Conservation (phyloP, 1,284 basidiomycete genomes). For the Heterobasidion occidentale region DNA sequence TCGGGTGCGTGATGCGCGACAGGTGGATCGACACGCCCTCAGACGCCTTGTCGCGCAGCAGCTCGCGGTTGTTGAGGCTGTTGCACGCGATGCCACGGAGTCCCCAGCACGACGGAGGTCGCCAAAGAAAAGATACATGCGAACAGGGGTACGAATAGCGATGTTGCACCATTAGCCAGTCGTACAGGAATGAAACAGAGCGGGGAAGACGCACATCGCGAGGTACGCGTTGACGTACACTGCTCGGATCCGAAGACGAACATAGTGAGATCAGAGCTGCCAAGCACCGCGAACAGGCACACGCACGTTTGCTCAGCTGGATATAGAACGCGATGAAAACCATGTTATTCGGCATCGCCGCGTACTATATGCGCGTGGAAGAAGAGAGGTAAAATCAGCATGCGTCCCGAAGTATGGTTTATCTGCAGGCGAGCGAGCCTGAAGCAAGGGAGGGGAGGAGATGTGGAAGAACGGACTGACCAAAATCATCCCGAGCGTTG, state of each 20-base stretch:
- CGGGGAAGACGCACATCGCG: conserved; percentile 22
- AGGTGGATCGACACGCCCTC: conserved; percentile 33
- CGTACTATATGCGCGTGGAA: conserved; percentile 21
- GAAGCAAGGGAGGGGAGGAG: too few relatives aligned
- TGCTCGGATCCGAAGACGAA: conserved; percentile 9
- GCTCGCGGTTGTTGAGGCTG: conserved; percentile 35
- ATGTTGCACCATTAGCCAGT: neutral
- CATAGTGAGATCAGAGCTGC: neutral
- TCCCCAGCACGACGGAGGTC: neutral
- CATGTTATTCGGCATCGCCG: conserved; percentile 39
- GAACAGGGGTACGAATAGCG: neutral
- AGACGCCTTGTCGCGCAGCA: conserved; percentile 25
- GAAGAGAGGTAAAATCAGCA: neutral
- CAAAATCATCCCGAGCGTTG: conserved; percentile 33
- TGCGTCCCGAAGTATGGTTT: neutral
- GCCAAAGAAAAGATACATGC: too few relatives aligned
- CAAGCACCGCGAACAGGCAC: neutral
- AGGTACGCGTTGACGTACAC: conserved; percentile 49
- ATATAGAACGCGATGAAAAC: conserved; percentile 46
- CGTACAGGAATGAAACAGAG: neutral
- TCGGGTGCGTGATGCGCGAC: conserved; percentile 14
- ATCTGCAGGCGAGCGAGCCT: too few relatives aligned
- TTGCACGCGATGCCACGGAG: too few relatives aligned
- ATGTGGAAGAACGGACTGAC: conserved; percentile 12
- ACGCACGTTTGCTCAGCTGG: conserved; percentile 41